Evolutionary conservation across 805 yeast genomes (phyloP).

Genomic region (Spathaspora hagerdaliae): DNA sequence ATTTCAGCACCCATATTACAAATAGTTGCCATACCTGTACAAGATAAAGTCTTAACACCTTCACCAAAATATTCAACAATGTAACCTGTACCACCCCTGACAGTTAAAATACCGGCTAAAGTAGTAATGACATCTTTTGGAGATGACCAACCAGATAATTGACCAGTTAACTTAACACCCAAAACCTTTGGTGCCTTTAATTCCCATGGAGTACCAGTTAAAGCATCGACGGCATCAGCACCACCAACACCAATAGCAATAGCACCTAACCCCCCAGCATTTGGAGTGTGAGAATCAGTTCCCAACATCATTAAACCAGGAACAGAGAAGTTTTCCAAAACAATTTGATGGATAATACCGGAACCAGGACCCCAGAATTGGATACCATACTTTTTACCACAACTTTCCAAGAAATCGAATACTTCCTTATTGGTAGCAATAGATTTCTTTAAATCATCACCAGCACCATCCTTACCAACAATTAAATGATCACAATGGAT

Average conservation of each 20-base stretch:
- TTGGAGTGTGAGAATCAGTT: conserved; percentile 98
- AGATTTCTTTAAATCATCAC: conserved; percentile 74
- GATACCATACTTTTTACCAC: conserved; percentile 92
- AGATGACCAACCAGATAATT: conserved; percentile 88
- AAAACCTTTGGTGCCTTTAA: conserved; percentile 93
- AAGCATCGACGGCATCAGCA: conserved; percentile 98
- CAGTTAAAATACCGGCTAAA: conserved; percentile 89
- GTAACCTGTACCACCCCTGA: conserved; percentile 96
- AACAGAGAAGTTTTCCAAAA: conserved; percentile 91
- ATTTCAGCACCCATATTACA: conserved; percentile 99
- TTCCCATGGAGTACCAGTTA: conserved; percentile 98
- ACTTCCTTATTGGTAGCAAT: conserved; percentile 89
- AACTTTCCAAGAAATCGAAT: conserved; percentile 86
- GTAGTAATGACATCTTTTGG: conserved; percentile 95
- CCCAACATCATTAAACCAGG: conserved; percentile 98
- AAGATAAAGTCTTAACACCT: conserved; percentile 82
- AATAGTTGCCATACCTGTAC: conserved; percentile 99
- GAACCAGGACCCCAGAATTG: conserved; percentile 99
- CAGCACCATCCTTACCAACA: conserved; percentile 94
- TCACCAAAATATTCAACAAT: conserved; percentile 96
- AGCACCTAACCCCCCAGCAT: conserved; percentile 98
- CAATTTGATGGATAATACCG: conserved; percentile 97
- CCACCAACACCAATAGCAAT: conserved; percentile 99
- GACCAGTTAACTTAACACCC: conserved; percentile 91
- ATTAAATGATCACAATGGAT: conserved; percentile 98